These are phyloP conservation scores for Leccinellum rugosiceps DNA, from an alignment of 768 basidiomycete species.

Conservation along the genomic window DNA sequence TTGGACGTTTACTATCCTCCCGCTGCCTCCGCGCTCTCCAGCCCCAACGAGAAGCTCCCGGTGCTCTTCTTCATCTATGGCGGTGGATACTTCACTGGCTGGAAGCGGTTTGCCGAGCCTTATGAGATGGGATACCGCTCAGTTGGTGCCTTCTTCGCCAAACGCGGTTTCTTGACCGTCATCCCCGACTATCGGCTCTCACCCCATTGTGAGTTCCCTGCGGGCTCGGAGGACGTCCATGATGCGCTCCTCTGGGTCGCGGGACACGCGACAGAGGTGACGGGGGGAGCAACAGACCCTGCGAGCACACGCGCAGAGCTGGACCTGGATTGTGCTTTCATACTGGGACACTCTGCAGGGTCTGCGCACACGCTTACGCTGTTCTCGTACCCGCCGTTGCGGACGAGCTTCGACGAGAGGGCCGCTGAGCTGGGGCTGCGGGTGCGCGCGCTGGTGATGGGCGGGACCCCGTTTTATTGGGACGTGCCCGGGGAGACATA, in stretches of 20 bases:
- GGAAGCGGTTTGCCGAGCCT: slow-evolving; percentile 44
- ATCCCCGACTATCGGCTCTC: slow-evolving; percentile 69
- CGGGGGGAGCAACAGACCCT: slow-evolving; percentile 1
- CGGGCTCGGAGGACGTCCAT: slow-evolving; percentile 51
- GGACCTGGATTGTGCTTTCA: slow-evolving; percentile 41
- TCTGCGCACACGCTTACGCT: slow-evolving; percentile 47
- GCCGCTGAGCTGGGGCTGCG: slow-evolving; percentile 16
- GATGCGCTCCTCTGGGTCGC: slow-evolving; percentile 58
- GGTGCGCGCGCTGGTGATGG: slow-evolving; percentile 45
- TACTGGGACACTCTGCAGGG: slow-evolving; percentile 65
- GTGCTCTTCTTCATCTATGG: slow-evolving; percentile 67
- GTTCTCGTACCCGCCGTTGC: slow-evolving; percentile 31
- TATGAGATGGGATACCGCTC: slow-evolving; percentile 53
- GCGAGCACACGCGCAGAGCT: slow-evolving; percentile 22
- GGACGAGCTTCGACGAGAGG: slow-evolving; percentile 33
- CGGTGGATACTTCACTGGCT: slow-evolving; percentile 56
- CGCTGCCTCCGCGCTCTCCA: slow-evolving; percentile 21
- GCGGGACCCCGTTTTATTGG: slow-evolving; percentile 45
- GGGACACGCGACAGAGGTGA: slow-evolving; percentile 30
- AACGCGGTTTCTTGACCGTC: slow-evolving; percentile 55
- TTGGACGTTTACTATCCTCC: slow-evolving; percentile 67
- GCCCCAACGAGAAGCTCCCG: slow-evolving; percentile 34
- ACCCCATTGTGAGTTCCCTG: slow-evolving; percentile 55
- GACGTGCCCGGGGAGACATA: slow-evolving; percentile 26
- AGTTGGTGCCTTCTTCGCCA: slow-evolving; percentile 60